Evolutionary conservation across 306 rosid species (phyloP).

Genomic region (Spatholobus suberectus): DNA sequence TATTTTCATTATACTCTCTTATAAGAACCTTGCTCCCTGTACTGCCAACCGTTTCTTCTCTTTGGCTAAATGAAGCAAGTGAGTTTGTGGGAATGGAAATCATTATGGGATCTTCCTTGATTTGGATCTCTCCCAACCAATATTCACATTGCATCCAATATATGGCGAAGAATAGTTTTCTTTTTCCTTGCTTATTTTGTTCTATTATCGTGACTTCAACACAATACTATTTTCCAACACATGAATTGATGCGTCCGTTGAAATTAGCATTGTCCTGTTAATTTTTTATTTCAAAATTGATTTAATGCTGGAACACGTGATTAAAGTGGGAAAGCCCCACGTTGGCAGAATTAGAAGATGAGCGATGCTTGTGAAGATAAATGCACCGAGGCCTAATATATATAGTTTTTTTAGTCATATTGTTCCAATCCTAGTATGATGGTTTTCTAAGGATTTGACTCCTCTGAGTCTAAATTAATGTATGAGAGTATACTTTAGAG

Average conservation of each 20-base stretch:
- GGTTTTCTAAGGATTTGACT: too few relatives aligned
- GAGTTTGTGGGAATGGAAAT: constrained; percentile 14
- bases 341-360: background rate
- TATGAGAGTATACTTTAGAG: background rate
- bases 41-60: constrained; percentile 14
- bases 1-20: background rate
- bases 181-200: background rate
- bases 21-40: background rate
- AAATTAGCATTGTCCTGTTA: background rate
- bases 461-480: too few relatives aligned
- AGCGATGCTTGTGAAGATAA: background rate
- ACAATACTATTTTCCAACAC: background rate
- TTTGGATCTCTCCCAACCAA: background rate
- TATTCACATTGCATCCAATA: background rate
- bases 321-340: background rate
- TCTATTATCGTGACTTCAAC: background rate
- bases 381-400: background rate
- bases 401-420: background rate
- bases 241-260: background rate
- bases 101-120: constrained; percentile 22
- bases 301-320: background rate
- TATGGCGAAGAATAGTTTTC: background rate
- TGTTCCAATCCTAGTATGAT: background rate
- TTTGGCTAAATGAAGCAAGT: constrained; percentile 26
- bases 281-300: background rate